Conservation (phyloP, 2,329 filamentous ascomycete species). For the Trichoderma atrobrunneum region DNA sequence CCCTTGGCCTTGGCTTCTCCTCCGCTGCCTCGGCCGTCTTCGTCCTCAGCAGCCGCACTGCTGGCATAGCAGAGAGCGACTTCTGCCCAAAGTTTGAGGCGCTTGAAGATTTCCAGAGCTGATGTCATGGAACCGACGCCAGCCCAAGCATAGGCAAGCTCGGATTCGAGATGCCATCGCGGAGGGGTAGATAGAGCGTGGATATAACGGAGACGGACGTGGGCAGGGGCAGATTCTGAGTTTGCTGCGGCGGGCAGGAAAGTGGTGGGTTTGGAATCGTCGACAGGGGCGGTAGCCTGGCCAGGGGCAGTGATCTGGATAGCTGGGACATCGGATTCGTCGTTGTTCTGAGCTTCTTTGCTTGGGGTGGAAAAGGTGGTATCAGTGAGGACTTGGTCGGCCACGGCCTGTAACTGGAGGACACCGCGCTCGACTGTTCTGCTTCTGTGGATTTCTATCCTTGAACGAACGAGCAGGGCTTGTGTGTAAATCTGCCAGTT, state of each 20-base stretch:
- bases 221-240: slow-evolving; percentile 73
- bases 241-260: slow-evolving; percentile 77
- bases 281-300: slow-evolving; percentile 25
- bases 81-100: slow-evolving; percentile 90
- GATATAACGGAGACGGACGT: slow-evolving; percentile 76
- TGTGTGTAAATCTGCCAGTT: slow-evolving; percentile 99
- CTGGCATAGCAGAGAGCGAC: slow-evolving; percentile 83
- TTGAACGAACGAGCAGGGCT: slow-evolving; percentile 80
- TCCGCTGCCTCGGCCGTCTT: slow-evolving; percentile 51
- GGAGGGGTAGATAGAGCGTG: slow-evolving; percentile 81
- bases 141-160: slow-evolving; percentile 91
- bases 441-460: slow-evolving; percentile 84
- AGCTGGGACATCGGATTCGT: slow-evolving; percentile 37
- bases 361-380: slow-evolving; percentile 48
- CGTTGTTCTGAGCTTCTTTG: slow-evolving; percentile 29
- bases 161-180: slow-evolving; percentile 90
- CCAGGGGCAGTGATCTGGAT: slow-evolving; percentile 46
- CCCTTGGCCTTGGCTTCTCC: slow-evolving; percentile 77
- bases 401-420: slow-evolving; percentile 88
- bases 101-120: slow-evolving; percentile 92
- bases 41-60: slow-evolving; percentile 56
- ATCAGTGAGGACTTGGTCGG: slow-evolving; percentile 91
- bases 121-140: slow-evolving; percentile 82
- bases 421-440: slow-evolving; percentile 86
- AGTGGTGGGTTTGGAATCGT: slow-evolving; percentile 56